phyloP scores from a whole-genome alignment of 345 rosid species.

The Camelina sativa region DNA sequence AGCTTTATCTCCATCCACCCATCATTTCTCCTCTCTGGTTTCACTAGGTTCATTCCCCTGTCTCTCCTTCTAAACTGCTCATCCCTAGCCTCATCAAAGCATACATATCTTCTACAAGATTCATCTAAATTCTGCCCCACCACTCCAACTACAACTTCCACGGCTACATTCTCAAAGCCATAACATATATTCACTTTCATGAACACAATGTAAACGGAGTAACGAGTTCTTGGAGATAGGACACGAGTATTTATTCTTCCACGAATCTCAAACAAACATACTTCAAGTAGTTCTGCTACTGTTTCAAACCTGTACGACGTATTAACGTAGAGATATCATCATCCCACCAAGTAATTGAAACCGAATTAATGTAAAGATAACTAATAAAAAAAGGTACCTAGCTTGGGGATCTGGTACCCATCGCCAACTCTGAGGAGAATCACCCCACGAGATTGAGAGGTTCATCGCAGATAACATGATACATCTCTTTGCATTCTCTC shows the following conservation, averaged over 20 bases:
- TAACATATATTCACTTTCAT: neutral
- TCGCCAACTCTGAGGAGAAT: neutral
- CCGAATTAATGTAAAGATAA: neutral
- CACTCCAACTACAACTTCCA: slow-evolving; percentile 37
- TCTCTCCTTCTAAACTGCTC: neutral
- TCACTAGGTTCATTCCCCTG: neutral
- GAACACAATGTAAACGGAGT: slow-evolving; percentile 33
- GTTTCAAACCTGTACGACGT: slow-evolving; percentile 1
- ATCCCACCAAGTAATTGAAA: neutral
- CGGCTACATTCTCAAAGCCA: slow-evolving; percentile 10
- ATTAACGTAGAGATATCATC: too few species aligned
- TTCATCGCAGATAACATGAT: neutral
- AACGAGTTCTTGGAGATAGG: slow-evolving; percentile 29
- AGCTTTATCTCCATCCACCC: slow-evolving; percentile 10
- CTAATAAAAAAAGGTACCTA: neutral
- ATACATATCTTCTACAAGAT: neutral
- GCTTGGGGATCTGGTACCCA: neutral
- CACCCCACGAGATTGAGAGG: neutral
- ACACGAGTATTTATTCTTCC: neutral
- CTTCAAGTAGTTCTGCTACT: neutral
- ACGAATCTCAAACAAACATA: slow-evolving; percentile 32
- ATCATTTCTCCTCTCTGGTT: neutral
- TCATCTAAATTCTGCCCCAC: slow-evolving; percentile 11
- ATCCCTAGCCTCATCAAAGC: slow-evolving; percentile 5
- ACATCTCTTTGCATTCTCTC: neutral